Evolutionary conservation across 208 protist species (phyloP), one percentile per base, ranked within the genome.

Genomic region (Zelonia costaricensis): DNA sequence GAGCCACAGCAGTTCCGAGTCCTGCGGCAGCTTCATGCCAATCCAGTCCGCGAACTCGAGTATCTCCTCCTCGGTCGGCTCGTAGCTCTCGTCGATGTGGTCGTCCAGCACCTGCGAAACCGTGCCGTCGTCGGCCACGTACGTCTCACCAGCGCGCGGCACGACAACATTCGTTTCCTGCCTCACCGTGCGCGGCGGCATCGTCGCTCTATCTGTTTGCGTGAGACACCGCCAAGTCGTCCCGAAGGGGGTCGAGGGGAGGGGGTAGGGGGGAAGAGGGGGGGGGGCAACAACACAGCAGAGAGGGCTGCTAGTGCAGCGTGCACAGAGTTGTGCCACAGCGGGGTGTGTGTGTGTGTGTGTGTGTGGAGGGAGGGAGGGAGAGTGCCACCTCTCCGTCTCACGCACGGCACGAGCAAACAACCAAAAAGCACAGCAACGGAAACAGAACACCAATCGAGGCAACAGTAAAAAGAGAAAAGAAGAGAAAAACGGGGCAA

Each of bases 1-100:
- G 44, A 99, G 91, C 74, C 87, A 94, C 18, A 98, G 67, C 46
- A 97, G 86, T 31, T 85, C 86, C 2, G 86, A 70, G 47, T 99
- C 96, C 40, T 94, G 78, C 1, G 88, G 88, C 10, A 93, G 68
- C 38, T 94, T 82, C 88, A 99, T 97, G 28, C 93, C 96, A 49
- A 89, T 88, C 85, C 86, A 97, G 51, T 87, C 76, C 8, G 96
- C 95, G 69, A 97, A 98, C 69, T 98, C 90, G 25, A 81, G 35
- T 43, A 98, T 78, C 74, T 98, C 94, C 28, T 91, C 89, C 48
- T 94, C 52, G 8, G 94, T 94, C 0, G 97, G 95, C 58, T 97
- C 86, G 65, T 98, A 97, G 63, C 86, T 78, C 5, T 76, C 74
- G 58, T 96, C 89, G 13, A 92, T 59, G 53, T 78, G 69, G 35